Evolutionary conservation across 345 rosid genomes (phyloP), one percentile per base, ranked within the genome.

Genomic region (Citrus unshiu): DNA sequence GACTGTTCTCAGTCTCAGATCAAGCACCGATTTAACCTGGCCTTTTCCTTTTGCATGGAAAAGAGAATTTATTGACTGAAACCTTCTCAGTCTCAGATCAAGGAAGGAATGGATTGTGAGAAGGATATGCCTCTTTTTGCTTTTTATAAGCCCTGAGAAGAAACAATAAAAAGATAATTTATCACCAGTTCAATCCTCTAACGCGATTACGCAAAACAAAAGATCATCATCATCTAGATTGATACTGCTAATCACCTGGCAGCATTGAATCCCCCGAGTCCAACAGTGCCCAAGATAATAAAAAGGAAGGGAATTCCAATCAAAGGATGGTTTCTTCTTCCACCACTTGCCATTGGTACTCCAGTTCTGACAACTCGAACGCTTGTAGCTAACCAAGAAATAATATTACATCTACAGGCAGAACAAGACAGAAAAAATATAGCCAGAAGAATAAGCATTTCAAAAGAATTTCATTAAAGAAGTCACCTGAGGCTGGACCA

Each of bases 31-130:
- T 43, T 63, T 16, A 29, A 63, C 27, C 70, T 1, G 43, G 32
- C 16, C 49, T 10, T 10, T 2, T 43, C 25, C 22, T 4, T 74
- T 21, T 51, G 43, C 71, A 37, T 1, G 40, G 40, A 37, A 37
- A 37, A 37, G 40, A 37, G 1, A 37, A 37, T 37, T 32, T 13
- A 54, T 65, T 21, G 9, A 49, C 43, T 8, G 43, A 39, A 39
- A 39, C 43, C 43, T 39, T 39, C 40, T 7, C 10, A 7, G 43
- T 39, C 10, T 39, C 43, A 39, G 43, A 39, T 91, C 86, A 91
- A 63, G 97, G 97, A 57, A 95, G 98, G 82, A 95, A 95, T 8
- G 98, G 98, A 81, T 93, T 91, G 89, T 87, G 93, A 49, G 97
- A 93, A 37, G 98, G 92, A 71, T 73, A 81, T 4, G 85, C 81